A percentile compares a stretch with the other conserved stretches of the same genome.
These are phyloP conservation scores for Ophiobolus disseminans DNA, from an alignment of 2,329 filamentous ascomycete genomes.

Conservation along the genomic window DNA sequence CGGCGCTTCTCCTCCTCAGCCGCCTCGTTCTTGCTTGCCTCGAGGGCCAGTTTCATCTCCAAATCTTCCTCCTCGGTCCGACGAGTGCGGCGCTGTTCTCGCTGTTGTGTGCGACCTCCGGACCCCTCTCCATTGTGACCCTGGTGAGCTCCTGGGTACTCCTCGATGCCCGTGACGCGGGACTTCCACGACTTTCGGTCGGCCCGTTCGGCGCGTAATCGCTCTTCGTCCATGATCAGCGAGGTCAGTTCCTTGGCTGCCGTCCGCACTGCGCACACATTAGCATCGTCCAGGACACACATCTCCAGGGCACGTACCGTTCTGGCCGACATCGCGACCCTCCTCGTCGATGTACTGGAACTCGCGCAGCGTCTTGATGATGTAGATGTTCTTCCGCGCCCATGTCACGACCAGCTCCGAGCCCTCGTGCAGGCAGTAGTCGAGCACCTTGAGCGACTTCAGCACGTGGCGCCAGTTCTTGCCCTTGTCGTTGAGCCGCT, in stretches of 20 bases:
- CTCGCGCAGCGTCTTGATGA: constrained; percentile 97
- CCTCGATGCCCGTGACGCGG: constrained; percentile 90
- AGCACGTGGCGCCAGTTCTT: constrained; percentile 99
- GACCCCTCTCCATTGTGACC: constrained; percentile 48
- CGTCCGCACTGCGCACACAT: constrained; percentile 73
- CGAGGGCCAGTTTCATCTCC: constrained; percentile 88
- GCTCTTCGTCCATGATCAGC: constrained; percentile 90
- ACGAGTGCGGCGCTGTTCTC: constrained; percentile 49
- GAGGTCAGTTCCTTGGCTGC: constrained; percentile 95
- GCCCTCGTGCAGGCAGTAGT: constrained; percentile 97
- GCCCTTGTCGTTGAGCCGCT: constrained; percentile 97
- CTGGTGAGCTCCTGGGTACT: constrained; percentile 63
- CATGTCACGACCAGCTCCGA: constrained; percentile 96
- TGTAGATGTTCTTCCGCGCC: constrained; percentile 97
- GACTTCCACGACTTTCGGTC: constrained; percentile 97
- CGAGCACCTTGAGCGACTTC: constrained; percentile 95
- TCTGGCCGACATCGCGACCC: constrained; percentile 91
- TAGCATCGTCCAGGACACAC: constrained; percentile 14
- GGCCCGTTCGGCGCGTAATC: constrained; percentile 84
- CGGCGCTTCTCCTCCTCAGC: constrained; percentile 85
- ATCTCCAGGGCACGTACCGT: constrained; percentile 69
- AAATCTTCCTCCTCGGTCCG: constrained; percentile 81
- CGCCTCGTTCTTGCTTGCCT: constrained; percentile 93
- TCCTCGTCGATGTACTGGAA: constrained; percentile 98
- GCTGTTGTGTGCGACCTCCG: constrained; percentile 49